Conservation (phyloP, 495 filamentous ascomycete genomes). For the Lepraria neglecta region DNA sequence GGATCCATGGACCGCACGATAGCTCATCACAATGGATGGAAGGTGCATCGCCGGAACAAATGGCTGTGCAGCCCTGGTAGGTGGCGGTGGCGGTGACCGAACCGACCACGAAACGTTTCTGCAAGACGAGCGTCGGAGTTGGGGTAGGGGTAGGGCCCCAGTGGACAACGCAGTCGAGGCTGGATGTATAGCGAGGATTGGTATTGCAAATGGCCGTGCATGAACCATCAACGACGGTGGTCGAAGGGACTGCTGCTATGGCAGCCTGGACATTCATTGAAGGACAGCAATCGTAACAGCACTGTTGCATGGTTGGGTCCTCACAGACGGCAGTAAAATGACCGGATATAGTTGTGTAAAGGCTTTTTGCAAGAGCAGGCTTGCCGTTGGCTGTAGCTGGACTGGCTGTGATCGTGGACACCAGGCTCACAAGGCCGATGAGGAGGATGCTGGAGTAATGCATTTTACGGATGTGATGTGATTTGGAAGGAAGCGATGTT, state of each 20-base stretch:
- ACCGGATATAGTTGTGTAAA: not conserved
- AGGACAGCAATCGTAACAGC: not conserved
- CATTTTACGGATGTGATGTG: slow-evolving; percentile 14
- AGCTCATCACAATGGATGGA: not conserved
- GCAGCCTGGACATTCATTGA: not conserved
- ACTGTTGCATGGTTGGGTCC: not conserved
- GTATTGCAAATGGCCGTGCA: not conserved
- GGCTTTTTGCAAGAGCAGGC: slow-evolving; percentile 7
- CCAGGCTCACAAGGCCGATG: slow-evolving; percentile 14
- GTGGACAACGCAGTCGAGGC: not conserved
- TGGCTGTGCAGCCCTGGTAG: slow-evolving; percentile 1
- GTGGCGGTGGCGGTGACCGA: slow-evolving; percentile 1
- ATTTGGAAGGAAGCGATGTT: slow-evolving; percentile 13
- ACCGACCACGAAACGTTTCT: not conserved
- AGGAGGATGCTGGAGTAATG: not conserved
- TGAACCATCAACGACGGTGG: not conserved
- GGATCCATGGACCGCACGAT: not conserved
- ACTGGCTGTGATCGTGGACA: slow-evolving; percentile 11
- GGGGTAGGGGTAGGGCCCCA: not conserved
- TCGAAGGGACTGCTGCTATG: not conserved
- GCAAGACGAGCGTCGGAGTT: not conserved
- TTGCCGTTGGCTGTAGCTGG: not conserved
- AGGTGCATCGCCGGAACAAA: not conserved
- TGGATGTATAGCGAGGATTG: not conserved
- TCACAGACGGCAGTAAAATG: slow-evolving; percentile 5